Conservation (phyloP, 1,284 basidiomycete genomes). For the Moniliophthora roreri region DNA sequence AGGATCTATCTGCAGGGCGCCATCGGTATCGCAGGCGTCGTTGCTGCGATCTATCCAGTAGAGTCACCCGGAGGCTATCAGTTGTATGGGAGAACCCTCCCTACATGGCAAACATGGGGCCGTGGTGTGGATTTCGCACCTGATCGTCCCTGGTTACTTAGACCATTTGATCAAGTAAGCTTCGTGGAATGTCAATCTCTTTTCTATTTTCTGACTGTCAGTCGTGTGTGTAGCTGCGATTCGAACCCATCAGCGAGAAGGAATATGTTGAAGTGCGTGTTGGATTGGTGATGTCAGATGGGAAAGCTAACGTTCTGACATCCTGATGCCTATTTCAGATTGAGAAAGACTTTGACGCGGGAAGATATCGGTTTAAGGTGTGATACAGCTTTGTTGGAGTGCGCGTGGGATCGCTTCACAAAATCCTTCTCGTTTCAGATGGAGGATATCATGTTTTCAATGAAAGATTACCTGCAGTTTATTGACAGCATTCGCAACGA, state of each 20-base stretch:
- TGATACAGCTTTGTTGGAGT: slow-evolving; percentile 10
- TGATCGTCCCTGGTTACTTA: slow-evolving; percentile 58
- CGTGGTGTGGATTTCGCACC: slow-evolving; percentile 45
- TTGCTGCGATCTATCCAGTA: slow-evolving; percentile 66
- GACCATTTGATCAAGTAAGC: slow-evolving; percentile 63
- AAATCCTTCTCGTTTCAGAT: slow-evolving; percentile 34
- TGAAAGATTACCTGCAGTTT: slow-evolving; percentile 50
- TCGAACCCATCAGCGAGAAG: slow-evolving; percentile 44
- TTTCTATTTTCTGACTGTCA: neutral
- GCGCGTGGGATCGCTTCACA: neutral
- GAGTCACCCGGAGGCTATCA: slow-evolving; percentile 70
- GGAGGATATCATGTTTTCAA: slow-evolving; percentile 50
- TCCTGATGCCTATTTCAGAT: slow-evolving; percentile 34
- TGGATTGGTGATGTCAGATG: slow-evolving; percentile 5
- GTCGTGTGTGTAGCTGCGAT: slow-evolving; percentile 37
- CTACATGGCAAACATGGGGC: slow-evolving; percentile 65
- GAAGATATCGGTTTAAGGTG: slow-evolving; percentile 58
- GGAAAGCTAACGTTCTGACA: neutral
- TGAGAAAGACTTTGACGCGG: slow-evolving; percentile 60
- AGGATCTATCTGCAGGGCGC: slow-evolving; percentile 46
- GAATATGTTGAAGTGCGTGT: slow-evolving; percentile 43
- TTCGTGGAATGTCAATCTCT: neutral
- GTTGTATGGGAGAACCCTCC: slow-evolving; percentile 56
- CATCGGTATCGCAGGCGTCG: slow-evolving; percentile 60
- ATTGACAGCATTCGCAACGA: slow-evolving; percentile 42